A percentile compares a stretch with the other conserved stretches of the same genome.
Evolutionary conservation across 2,329 filamentous ascomycete genomes (phyloP).

Genomic region (Alternaria gaisen): DNA sequence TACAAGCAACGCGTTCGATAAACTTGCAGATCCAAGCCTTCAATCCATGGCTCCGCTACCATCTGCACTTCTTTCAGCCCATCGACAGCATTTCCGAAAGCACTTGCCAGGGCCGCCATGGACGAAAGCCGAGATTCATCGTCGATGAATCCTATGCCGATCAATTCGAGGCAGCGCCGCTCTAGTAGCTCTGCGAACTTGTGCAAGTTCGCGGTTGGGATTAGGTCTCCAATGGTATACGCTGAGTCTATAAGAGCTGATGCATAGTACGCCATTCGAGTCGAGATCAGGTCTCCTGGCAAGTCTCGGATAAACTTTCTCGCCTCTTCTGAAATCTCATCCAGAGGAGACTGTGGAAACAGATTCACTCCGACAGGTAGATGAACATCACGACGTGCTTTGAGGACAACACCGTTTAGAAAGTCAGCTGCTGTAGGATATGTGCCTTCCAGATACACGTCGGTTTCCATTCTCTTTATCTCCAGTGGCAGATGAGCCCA

Average conservation of each 20-base stretch:
- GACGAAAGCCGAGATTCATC: conserved; percentile 4
- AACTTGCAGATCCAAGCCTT: conserved; percentile 14
- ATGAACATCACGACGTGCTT: conserved; percentile 16
- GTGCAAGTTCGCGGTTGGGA: background rate
- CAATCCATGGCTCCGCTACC: conserved; percentile 5
- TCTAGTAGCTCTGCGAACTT: background rate
- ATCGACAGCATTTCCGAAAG: conserved; percentile 15
- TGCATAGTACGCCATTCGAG: conserved; percentile 12
- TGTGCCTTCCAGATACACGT: conserved; percentile 6
- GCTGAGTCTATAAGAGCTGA: background rate
- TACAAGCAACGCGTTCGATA: conserved; percentile 20
- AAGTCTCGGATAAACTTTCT: conserved; percentile 16
- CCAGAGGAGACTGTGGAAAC: conserved; percentile 5
- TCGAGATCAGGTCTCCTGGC: background rate
- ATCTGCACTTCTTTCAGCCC: conserved; percentile 13
- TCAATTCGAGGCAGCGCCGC: conserved; percentile 7
- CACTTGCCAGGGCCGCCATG: conserved; percentile 10
- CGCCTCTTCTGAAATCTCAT: conserved; percentile 7
- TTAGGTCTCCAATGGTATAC: conserved; percentile 5
- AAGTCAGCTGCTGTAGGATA: background rate
- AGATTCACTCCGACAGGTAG: conserved; percentile 10
- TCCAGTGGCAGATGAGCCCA: conserved; percentile 3
- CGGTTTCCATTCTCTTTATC: background rate
- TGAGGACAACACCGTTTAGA: conserved; percentile 7
- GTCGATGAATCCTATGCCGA: conserved; percentile 13